These are phyloP conservation scores for Magnaporthiopsis rhizophila DNA, from an alignment of 2,329 filamentous ascomycete species.

Conservation along the genomic window DNA sequence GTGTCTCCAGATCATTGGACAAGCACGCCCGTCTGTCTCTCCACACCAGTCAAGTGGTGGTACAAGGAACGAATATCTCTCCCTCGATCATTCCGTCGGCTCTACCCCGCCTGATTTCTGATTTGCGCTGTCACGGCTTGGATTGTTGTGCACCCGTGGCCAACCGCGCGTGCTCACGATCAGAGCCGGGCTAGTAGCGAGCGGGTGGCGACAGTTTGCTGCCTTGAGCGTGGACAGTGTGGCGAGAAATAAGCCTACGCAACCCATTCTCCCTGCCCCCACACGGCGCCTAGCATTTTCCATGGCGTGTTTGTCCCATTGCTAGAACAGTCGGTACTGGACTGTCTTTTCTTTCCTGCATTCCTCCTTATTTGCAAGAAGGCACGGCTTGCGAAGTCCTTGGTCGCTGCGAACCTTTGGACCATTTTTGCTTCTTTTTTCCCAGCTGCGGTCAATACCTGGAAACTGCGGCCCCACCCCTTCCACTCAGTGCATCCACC, in stretches of 20 bases:
- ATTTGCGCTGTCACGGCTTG: slow-evolving; percentile 7
- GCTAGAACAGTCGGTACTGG: neutral
- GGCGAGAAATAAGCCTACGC: slow-evolving; percentile 4
- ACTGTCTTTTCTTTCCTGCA: neutral
- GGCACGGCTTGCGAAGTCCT: neutral
- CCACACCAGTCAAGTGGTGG: neutral
- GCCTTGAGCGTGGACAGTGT: neutral
- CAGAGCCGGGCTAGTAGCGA: slow-evolving; percentile 1
- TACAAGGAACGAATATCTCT: neutral
- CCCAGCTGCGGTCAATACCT: neutral
- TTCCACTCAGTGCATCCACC: neutral
- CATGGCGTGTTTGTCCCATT: neutral
- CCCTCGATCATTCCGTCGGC: neutral
- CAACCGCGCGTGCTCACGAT: neutral
- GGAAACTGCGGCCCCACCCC: neutral
- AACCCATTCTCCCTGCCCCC: slow-evolving; percentile 2
- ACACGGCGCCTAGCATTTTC: neutral
- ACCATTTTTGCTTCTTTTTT: neutral
- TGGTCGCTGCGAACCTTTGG: neutral
- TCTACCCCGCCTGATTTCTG: slow-evolving; percentile 5
- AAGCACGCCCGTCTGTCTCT: neutral
- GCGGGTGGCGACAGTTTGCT: slow-evolving; percentile 8
- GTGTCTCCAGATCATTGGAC: slow-evolving; percentile 1
- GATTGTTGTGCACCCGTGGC: neutral
- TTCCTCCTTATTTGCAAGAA: neutral